Percentiles rank a stretch among this genome's conserved stretches.
These are phyloP conservation scores for Leptodermis oblonga DNA, from an alignment of 257 asterid species.

Conservation along the genomic window DNA sequence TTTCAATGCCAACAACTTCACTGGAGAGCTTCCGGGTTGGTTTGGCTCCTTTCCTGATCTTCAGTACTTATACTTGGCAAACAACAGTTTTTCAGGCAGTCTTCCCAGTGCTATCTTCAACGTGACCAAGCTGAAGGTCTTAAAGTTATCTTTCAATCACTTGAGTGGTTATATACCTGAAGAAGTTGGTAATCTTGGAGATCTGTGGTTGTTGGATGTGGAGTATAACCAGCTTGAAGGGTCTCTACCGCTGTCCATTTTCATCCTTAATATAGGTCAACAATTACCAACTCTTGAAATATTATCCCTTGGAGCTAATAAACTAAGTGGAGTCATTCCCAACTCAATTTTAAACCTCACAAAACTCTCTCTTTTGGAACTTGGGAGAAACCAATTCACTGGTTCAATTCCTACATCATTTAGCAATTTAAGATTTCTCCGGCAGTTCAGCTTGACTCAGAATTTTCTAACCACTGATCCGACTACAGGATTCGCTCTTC, in stretches of 20 bases:
- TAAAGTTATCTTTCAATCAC: neutral
- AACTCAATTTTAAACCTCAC: conserved; percentile 6
- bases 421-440: neutral
- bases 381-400: neutral
- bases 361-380: neutral
- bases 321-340: neutral
- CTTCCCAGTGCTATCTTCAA: conserved; percentile 22
- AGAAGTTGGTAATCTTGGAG: neutral
- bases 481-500: neutral
- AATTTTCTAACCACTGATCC: neutral
- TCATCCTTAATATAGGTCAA: conserved; percentile 1
- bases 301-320: neutral
- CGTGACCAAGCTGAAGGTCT: neutral
- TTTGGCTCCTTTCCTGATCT: conserved; percentile 16
- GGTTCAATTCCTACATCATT: conserved; percentile 9
- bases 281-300: neutral
- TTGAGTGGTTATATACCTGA: conserved; percentile 18
- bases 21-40: conserved; percentile 23
- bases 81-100: conserved; percentile 16
- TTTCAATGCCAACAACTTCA: conserved; percentile 14
- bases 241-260: conserved; percentile 14
- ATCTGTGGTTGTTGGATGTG: neutral
- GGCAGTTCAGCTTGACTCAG: rapidly evolving
- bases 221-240: conserved; percentile 15
- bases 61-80: neutral